Conservation (phyloP, 116 monocot genomes). For the Papilionanthe hybrid region DNA sequence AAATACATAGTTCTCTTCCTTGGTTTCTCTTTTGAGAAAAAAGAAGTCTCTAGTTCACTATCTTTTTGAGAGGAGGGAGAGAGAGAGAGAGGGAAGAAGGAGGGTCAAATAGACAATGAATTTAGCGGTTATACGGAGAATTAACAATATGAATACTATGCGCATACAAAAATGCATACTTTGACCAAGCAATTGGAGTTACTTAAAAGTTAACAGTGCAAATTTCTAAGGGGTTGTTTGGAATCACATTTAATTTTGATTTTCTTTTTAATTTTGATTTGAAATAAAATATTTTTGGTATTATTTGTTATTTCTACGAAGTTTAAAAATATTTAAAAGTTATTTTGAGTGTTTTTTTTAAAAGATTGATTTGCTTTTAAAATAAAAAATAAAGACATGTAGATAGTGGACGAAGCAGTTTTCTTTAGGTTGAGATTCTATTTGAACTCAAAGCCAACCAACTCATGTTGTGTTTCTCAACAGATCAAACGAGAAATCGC, state of each 20-base stretch:
- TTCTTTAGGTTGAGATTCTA: neutral
- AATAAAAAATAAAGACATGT: neutral
- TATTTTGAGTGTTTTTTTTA: too few relatives aligned
- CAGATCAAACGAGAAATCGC: conserved; percentile 53
- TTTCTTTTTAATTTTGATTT: too few relatives aligned
- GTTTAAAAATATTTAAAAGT: too few relatives aligned
- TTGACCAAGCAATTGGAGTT: neutral
- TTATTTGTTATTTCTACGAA: too few relatives aligned
- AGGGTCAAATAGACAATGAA: too few relatives aligned
- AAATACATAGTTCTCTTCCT: neutral
- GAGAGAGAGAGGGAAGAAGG: too few relatives aligned
- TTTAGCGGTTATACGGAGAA: neutral
- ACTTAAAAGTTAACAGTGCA: too few relatives aligned
- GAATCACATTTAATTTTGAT: too few relatives aligned
- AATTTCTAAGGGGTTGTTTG: too few relatives aligned
- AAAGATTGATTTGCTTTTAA: too few relatives aligned
- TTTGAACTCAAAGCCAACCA: neutral
- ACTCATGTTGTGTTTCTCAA: neutral
- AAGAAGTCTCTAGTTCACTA: neutral
- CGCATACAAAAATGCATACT: neutral
- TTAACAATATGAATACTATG: neutral
- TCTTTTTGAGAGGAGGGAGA: neutral
- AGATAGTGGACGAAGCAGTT: too few relatives aligned
- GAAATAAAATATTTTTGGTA: too few relatives aligned
- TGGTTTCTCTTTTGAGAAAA: neutral